These are phyloP conservation scores for Trichosanthes cucumerina DNA, from an alignment of 306 rosid species.

Conservation along the genomic window DNA sequence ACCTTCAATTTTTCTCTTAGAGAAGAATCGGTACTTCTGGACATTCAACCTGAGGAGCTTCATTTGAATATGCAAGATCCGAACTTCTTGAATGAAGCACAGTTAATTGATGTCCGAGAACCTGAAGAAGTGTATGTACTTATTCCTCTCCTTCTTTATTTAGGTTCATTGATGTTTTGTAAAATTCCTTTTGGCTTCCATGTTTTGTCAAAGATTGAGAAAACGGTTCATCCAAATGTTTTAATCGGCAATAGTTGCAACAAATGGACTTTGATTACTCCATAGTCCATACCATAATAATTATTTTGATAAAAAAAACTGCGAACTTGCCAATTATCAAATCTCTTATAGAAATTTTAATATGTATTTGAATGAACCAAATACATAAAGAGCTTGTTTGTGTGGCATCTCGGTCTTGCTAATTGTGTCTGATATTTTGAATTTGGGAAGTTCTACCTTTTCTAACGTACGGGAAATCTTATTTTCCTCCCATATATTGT, in stretches of 20 bases:
- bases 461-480: not conserved
- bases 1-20: constrained; percentile 28
- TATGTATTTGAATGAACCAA: not conserved
- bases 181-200: not conserved
- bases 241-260: not conserved
- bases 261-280: not conserved
- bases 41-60: constrained; percentile 64
- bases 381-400: not conserved
- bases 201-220: not conserved
- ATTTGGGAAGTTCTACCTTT: not conserved
- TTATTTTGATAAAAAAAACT: not conserved
- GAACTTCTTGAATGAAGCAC: constrained; percentile 62
- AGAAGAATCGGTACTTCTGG: constrained; percentile 61
- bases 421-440: not conserved
- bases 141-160: not conserved
- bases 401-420: not conserved
- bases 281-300: not conserved
- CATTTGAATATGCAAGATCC: constrained; percentile 66
- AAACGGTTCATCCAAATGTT: not conserved
- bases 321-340: not conserved
- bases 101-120: constrained; percentile 78
- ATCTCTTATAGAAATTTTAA: not conserved
- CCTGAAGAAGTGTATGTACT: constrained; percentile 83
- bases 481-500: not conserved
- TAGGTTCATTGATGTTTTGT: not conserved